Evolutionary conservation across 1,284 basidiomycete genomes (phyloP), one percentile per base, ranked within the genome.

Genomic region (Coniophora puteana): DNA sequence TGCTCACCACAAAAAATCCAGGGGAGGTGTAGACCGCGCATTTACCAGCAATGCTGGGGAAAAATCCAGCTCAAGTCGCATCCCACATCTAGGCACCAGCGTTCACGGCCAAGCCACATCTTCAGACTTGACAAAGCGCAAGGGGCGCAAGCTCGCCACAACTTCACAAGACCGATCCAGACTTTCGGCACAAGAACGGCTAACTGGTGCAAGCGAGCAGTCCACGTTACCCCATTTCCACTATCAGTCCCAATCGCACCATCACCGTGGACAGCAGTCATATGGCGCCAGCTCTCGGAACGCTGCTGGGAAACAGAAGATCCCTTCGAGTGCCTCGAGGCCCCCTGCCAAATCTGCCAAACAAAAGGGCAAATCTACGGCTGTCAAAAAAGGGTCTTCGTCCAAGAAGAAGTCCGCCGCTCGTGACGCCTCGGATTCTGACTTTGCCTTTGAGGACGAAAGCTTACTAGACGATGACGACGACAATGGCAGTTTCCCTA

Each of bases 401-500:
- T 34, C 55, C 37, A 54, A 63, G 40, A 64, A 61, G 50, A 41
- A 48, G 31, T 41, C 60, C 57, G 52, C 61, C 58, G 50, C 66
- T 59, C 40, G 29, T 24, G 57, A 51, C 34, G 50, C 62, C 35
- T 56, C 61, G 28, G 68, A 72, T 43, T 49, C 53, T 65, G 52
- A 56, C 43, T 41, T 41, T 41, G 49, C 53, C 32, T 36, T 46
- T 11, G 46, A 51, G 48, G 50, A 50, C 40, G 45, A 32, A 37
- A 41, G 35, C 23, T n/a, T 44, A 38, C 52, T 52, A 48, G 51
- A 57, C 40, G 54, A 55, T 43, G 55, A 57, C 26, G 63, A 66
- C 37, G 62, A 66, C 31, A 60, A 66, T 38, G 60, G 54, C 28
- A 66, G 59, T 22, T 80, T 82, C 55, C 83, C 82, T n/a, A 85